phyloP scores from a whole-genome alignment of 2,329 filamentous ascomycete species.

The Aspergillus awamori region DNA sequence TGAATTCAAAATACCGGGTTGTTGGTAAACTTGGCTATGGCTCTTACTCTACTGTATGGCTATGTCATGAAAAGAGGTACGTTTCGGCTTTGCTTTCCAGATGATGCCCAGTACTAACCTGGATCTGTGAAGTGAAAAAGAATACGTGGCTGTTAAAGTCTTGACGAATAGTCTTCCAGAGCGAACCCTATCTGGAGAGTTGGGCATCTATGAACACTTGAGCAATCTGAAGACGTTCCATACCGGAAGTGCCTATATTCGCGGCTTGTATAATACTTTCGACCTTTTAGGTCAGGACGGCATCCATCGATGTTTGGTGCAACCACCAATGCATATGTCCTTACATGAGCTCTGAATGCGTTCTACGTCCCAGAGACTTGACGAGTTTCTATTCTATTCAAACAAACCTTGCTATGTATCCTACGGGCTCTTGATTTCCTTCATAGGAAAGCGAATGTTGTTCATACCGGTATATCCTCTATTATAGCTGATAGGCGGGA shows the following conservation, averaged over 20 bases:
- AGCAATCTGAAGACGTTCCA: neutral
- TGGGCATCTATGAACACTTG: neutral
- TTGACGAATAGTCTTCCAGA: neutral
- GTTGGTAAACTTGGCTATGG: conserved; percentile 4
- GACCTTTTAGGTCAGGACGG: no score
- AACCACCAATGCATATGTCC: no score
- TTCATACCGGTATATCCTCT: no score
- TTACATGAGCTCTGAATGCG: no score
- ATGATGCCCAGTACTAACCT: neutral
- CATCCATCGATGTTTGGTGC: no score
- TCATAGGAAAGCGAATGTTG: no score
- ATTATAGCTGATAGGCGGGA: no score
- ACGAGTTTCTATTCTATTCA: no score
- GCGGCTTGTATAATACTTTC: conserved; percentile 3
- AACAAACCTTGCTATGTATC: no score
- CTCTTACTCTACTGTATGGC: conserved; percentile 2
- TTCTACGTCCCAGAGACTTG: no score
- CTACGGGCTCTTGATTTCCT: no score
- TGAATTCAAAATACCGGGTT: neutral
- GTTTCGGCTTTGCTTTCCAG: accelerated
- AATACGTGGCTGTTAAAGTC: neutral
- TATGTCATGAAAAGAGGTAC: neutral
- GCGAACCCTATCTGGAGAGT: neutral
- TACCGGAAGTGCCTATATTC: conserved; percentile 4
- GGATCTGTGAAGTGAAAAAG: neutral